A percentile compares a stretch with the other conserved stretches of the same genome.
phyloP scores from a whole-genome alignment of 2,329 filamentous ascomycete species.

The Fusarium chlamydosporum region DNA sequence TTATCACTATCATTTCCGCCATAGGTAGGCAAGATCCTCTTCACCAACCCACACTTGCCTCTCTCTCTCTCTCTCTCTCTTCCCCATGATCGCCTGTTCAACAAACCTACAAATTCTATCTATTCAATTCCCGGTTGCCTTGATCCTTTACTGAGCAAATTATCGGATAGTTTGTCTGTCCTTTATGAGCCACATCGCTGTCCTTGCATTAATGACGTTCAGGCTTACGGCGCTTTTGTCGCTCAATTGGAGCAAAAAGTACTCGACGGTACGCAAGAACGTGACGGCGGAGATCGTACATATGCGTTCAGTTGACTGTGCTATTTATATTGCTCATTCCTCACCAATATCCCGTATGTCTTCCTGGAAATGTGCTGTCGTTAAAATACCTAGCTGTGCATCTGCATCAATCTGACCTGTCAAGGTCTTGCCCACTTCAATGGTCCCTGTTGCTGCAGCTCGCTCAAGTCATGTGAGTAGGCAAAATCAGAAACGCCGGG shows the following conservation, averaged over 20 bases:
- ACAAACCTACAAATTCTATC: background rate
- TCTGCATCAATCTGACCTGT: constrained; percentile 5
- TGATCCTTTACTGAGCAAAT: background rate
- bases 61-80: background rate
- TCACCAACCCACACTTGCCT: background rate
- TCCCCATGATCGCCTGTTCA: background rate
- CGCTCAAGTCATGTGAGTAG: constrained; percentile 46
- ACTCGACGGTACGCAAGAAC: background rate
- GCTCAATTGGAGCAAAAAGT: background rate
- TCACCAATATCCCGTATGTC: background rate
- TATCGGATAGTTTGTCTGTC: background rate
- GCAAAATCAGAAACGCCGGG: background rate
- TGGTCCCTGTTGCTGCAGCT: constrained; percentile 38
- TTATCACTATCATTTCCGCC: background rate
- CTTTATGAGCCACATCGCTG: background rate
- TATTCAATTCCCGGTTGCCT: background rate
- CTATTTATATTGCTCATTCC: background rate
- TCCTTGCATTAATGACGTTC: background rate
- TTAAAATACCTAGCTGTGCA: background rate
- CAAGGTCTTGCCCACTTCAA: constrained; percentile 8
- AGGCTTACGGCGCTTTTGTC: background rate
- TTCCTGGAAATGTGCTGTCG: background rate
- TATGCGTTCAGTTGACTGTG: background rate
- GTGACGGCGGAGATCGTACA: background rate
- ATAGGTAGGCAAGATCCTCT: background rate